Percentiles rank a stretch among this genome's conserved stretches.
Evolutionary conservation across 2,329 filamentous ascomycete species (phyloP).

Genomic region (Hymenoscyphus infarciens): DNA sequence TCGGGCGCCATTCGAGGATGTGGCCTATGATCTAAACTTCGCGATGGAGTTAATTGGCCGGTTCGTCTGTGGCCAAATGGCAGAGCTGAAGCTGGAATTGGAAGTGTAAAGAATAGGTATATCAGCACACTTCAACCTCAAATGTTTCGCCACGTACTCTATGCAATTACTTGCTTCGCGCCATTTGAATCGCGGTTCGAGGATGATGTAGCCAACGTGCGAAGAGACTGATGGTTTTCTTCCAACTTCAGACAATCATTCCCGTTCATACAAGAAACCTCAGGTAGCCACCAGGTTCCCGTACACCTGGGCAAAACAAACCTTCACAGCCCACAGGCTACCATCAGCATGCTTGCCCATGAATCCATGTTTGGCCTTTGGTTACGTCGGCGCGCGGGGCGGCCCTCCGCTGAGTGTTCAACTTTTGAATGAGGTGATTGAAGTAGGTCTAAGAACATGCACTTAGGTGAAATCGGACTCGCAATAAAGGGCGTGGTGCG

Average conservation of each 20-base stretch:
- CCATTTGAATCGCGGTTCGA: background rate
- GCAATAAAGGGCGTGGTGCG: background rate
- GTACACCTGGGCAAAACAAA: background rate
- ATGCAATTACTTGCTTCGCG: background rate
- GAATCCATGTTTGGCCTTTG: background rate
- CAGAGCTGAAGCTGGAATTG: background rate
- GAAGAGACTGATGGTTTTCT: background rate
- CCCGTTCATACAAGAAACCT: background rate
- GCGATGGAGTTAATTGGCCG: background rate
- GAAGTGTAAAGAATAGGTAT: background rate
- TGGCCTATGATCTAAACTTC: background rate
- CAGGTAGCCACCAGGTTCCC: background rate
- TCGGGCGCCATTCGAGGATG: background rate
- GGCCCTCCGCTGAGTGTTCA: background rate
- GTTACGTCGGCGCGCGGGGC: background rate
- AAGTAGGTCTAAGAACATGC: background rate
- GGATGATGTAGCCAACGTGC: background rate
- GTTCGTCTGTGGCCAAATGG: background rate
- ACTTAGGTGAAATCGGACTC: background rate
- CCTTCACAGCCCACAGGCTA: background rate
- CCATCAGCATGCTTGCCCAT: background rate
- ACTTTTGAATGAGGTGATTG: background rate
- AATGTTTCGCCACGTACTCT: background rate
- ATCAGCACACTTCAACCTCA: background rate
- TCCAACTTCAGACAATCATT: background rate